These are phyloP conservation scores for Pestalotiopsis sp. DNA, from an alignment of 2,329 filamentous ascomycete genomes.

Conservation along the genomic window DNA sequence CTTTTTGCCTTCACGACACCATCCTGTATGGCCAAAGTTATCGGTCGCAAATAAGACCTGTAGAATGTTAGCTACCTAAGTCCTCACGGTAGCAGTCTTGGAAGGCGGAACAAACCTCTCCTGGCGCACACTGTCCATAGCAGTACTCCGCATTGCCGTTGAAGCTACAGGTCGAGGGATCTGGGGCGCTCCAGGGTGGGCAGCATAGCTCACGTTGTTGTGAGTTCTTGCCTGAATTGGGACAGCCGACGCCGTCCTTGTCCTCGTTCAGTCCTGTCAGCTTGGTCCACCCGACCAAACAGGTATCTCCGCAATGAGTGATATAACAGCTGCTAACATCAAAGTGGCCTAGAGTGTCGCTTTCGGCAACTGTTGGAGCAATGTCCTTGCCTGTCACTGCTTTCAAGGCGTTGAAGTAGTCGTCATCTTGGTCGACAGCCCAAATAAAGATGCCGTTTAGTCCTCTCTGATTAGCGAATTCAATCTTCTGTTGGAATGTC, in stretches of 20 bases:
- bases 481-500: too few species aligned
- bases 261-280: not conserved
- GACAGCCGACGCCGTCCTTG: not conserved
- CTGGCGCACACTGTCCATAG: not conserved
- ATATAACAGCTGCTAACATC: too few species aligned
- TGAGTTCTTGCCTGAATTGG: not conserved
- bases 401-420: too few species aligned
- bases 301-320: too few species aligned
- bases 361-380: too few species aligned
- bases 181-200: not conserved
- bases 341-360: too few species aligned
- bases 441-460: too few species aligned
- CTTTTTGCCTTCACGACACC: not conserved
- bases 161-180: not conserved
- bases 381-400: too few species aligned
- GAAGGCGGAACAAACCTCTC: not conserved
- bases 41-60: not conserved
- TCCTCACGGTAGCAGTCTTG: not conserved
- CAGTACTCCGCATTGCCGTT: not conserved
- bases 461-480: too few species aligned
- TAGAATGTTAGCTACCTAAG: not conserved
- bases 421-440: too few species aligned
- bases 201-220: not conserved
- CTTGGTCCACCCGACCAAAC: too few species aligned
- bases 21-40: not conserved